phyloP scores from a whole-genome alignment of 2,329 filamentous ascomycete genomes.

The Penicillium olsonii region DNA sequence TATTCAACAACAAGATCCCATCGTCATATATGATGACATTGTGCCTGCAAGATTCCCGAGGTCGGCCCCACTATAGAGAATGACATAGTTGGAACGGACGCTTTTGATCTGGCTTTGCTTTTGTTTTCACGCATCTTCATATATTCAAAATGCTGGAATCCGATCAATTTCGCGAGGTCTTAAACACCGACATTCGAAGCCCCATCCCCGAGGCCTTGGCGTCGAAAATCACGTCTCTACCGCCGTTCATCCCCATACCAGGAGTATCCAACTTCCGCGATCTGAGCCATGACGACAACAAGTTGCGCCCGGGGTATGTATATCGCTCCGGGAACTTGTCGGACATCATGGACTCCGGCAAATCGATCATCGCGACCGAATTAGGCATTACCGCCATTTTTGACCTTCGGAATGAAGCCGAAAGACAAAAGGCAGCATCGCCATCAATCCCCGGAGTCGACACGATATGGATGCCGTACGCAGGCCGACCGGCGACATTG shows the following conservation, averaged over 20 bases:
- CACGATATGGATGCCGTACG: conserved; percentile 45
- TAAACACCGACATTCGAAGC: conserved; percentile 26
- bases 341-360: conserved; percentile 56
- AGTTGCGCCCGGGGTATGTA: conserved; percentile 55
- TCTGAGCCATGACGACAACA: conserved; percentile 22
- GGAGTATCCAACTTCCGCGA: conserved; percentile 33
- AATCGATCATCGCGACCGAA: conserved; percentile 49
- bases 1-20: no score
- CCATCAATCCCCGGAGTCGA: conserved; percentile 59
- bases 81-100: conserved; percentile 2
- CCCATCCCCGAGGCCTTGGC: conserved; percentile 24
- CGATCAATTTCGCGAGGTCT: conserved; percentile 20
- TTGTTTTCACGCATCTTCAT: not conserved
- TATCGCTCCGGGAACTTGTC: conserved; percentile 71
- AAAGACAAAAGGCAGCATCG: conserved; percentile 46
- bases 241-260: conserved; percentile 28
- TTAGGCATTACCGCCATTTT: conserved; percentile 67
- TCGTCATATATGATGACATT: conserved; percentile 8
- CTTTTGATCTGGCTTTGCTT: not conserved
- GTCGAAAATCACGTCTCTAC: conserved; percentile 24
- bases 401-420: conserved; percentile 63
- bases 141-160: conserved; percentile 18
- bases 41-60: conserved; percentile 1
- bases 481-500: conserved; percentile 51
- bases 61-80: conserved; percentile 4